Base-by-base conservation (phyloP, 257 asterid genomes). In the Jacaranda mimosifolia region DNA sequence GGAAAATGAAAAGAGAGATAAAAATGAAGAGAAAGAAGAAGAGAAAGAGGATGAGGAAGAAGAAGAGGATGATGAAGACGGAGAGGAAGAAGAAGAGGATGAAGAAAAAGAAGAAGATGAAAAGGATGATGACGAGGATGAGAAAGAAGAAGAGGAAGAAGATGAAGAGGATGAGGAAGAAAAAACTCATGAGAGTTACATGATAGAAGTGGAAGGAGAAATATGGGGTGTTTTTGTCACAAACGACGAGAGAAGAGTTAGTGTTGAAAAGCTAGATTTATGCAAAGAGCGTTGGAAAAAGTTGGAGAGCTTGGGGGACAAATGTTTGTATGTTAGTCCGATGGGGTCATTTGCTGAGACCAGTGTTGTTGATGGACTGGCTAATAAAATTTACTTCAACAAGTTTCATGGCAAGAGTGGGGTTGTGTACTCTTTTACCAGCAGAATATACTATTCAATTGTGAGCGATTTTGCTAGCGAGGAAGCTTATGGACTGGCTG, bases 311-410 rank as follows among this genome's bases (percentile, higher is more conserved):
- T 62, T 75, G 56, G 69, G 72, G 12, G 73, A 69, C 3, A 68
- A 53, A 35, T 58, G 67, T 68, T 17, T 74, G n/a, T 74, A 56
- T 35, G 62, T 80, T 36, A 75, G 84, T 39, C 10, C 1, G 0
- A 11, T 4, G 6, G 18, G 59, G 4, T 79, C 82, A 2, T 58
- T 70, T 60, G 56, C 63, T 7, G 73, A 51, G 63, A 53, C 48
- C 6, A 48, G 68, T 63, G 35, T 3, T n/a, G 71, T 18, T 0
- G 39, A 11, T 1, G 74, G 56, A 6, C 11, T 42, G 73, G 78
- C 58, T 4, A 79, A 79, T n/a, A 79, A 79, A 26, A 60, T 78
- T 39, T 78, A 71, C 52, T 70, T 78, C 14, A 60, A 49, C 15
- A 78, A 39, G 40, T 62, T 70, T 14, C 32, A 13, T 9, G 73